Percentiles rank a stretch among this genome's conserved stretches.
Conservation (phyloP, 2,329 filamentous ascomycete genomes). For the Teratosphaeria gauchensis region DNA sequence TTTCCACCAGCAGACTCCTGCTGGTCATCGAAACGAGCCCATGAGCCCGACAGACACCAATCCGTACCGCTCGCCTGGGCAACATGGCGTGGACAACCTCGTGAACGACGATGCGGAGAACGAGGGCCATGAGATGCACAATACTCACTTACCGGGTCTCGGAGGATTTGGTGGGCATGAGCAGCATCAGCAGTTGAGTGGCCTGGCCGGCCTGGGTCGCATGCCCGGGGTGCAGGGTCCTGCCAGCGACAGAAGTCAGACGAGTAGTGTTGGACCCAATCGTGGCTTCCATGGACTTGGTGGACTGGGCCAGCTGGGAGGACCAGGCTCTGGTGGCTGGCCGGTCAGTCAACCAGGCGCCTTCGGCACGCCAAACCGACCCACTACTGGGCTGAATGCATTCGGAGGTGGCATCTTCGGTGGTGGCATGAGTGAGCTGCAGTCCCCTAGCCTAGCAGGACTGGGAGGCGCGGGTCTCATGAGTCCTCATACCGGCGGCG, state of each 20-base stretch:
- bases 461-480: slow-evolving; percentile 57
- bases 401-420: slow-evolving; percentile 40
- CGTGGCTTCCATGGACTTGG: slow-evolving; percentile 59
- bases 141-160: slow-evolving; percentile 20
- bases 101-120: slow-evolving; percentile 37
- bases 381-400: slow-evolving; percentile 41
- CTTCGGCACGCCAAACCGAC: slow-evolving; percentile 63
- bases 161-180: slow-evolving; percentile 20
- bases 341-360: slow-evolving; percentile 52
- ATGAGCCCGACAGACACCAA: slow-evolving; percentile 93
- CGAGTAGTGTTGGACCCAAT: slow-evolving; percentile 69
- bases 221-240: slow-evolving; percentile 37
- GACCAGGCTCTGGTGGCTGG: slow-evolving; percentile 53
- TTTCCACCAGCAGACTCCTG: slow-evolving; percentile 42
- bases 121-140: slow-evolving; percentile 21
- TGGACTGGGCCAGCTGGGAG: slow-evolving; percentile 36
- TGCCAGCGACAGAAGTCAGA: slow-evolving; percentile 83
- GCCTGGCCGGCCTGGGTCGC: slow-evolving; percentile 28
- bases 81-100: slow-evolving; percentile 51
- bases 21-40: slow-evolving; percentile 46
- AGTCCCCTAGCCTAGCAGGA: slow-evolving; percentile 61
- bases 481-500: slow-evolving; percentile 47
- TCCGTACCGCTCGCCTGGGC: slow-evolving; percentile 84
- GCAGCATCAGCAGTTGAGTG: slow-evolving; percentile 16
- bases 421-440: slow-evolving; percentile 61